phyloP scores from a whole-genome alignment of 1,284 basidiomycete species.

The Heimioporus punctisporus region DNA sequence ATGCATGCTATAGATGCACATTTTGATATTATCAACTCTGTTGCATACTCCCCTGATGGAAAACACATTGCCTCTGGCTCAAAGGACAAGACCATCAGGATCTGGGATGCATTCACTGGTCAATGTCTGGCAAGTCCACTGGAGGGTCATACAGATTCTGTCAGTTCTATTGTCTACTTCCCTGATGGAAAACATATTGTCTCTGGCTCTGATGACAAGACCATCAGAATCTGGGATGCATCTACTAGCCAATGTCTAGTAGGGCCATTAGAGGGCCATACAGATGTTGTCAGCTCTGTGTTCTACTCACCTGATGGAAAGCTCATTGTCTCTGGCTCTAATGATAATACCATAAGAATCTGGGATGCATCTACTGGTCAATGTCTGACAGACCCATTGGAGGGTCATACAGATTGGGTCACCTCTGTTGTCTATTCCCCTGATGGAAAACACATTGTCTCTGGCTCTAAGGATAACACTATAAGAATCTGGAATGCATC shows the following conservation, averaged over 20 bases:
- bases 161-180: constrained; percentile 13
- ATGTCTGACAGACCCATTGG: background rate
- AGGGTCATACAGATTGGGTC: constrained; percentile 1
- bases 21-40: background rate
- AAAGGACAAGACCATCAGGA: constrained; percentile 8
- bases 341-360: constrained; percentile 5
- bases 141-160: background rate
- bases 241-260: constrained; percentile 11
- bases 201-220: constrained; percentile 8
- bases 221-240: constrained; percentile 16
- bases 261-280: constrained; percentile 12
- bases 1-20: constrained; percentile 11
- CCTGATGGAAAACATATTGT: constrained; percentile 13
- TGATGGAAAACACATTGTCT: too few species aligned
- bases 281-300: background rate
- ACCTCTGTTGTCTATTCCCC: constrained; percentile 2
- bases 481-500: too few species aligned
- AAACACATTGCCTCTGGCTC: constrained; percentile 16
- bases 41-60: constrained; percentile 25
- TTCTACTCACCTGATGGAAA: constrained; percentile 18
- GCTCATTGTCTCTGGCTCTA: constrained; percentile 10
- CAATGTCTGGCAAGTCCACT: constrained; percentile 14
- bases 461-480: too few species aligned
- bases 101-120: constrained; percentile 20
- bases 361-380: constrained; percentile 14